These are phyloP conservation scores for Aspergillus sparsus DNA, from an alignment of 495 filamentous ascomycete genomes.

Conservation along the genomic window DNA sequence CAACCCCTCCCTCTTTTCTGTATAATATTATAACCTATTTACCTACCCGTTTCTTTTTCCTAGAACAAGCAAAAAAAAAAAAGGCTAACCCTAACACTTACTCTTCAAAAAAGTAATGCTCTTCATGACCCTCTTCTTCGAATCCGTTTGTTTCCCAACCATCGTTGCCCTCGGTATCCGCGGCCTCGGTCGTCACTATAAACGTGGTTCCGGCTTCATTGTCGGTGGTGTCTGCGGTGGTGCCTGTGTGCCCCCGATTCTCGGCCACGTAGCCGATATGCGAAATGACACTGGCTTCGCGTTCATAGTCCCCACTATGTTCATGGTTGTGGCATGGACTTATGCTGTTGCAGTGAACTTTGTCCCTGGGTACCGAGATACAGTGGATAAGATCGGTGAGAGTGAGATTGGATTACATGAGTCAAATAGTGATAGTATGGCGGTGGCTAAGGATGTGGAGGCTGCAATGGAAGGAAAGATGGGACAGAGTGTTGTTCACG, in stretches of 20 bases:
- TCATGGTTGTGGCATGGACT: conserved; percentile 56
- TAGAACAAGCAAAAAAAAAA: not conserved
- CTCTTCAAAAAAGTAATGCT: conserved; percentile 42
- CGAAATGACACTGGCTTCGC: conserved; percentile 50
- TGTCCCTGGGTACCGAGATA: conserved; percentile 56
- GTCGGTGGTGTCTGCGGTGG: conserved; percentile 60
- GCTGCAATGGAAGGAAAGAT: conserved; percentile 24
- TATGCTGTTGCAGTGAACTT: conserved; percentile 67
- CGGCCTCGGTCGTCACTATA: conserved; percentile 60
- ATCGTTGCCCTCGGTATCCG: conserved; percentile 63
- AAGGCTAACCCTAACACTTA: not conserved
- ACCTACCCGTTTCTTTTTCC: too few relatives aligned
- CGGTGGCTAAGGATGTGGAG: conserved; percentile 29
- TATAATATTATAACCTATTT: too few relatives aligned
- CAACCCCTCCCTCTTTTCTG: not conserved
- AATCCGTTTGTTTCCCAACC: conserved; percentile 63
- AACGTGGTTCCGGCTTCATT: conserved; percentile 58
- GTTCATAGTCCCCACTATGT: conserved; percentile 59
- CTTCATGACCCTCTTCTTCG: conserved; percentile 60
- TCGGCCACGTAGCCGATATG: conserved; percentile 52
- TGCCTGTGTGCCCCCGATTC: conserved; percentile 52
- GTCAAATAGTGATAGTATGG: conserved; percentile 3
- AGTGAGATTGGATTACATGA: conserved; percentile 52
- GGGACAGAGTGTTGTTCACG: conserved; percentile 15
- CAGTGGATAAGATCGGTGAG: conserved; percentile 59